phyloP scores from a whole-genome alignment of 2,329 filamentous ascomycete species.

The Fusarium verrucosum region DNA sequence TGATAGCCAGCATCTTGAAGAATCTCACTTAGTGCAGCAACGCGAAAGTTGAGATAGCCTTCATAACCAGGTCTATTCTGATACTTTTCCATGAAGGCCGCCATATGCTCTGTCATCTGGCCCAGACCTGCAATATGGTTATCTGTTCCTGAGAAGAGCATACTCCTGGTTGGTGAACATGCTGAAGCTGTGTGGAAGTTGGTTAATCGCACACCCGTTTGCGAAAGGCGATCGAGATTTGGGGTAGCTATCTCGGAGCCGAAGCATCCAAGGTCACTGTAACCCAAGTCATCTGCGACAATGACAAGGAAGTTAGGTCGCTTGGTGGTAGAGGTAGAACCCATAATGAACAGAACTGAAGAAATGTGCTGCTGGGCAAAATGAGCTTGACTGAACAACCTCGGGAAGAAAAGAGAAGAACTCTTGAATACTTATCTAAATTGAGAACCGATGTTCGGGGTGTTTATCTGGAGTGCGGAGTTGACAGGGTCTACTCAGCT shows the following conservation, averaged over 20 bases:
- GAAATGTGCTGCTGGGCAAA: background rate
- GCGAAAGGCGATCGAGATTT: conserved; percentile 61
- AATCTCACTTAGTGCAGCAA: conserved; percentile 8
- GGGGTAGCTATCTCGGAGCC: conserved; percentile 67
- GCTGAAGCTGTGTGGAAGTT: conserved; percentile 68
- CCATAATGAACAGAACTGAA: background rate
- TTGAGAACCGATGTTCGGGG: background rate
- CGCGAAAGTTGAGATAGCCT: conserved; percentile 3
- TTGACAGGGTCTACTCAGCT: background rate
- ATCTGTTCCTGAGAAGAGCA: conserved; percentile 69
- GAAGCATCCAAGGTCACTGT: conserved; percentile 50
- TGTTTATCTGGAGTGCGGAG: background rate
- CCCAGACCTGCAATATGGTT: conserved; percentile 64
- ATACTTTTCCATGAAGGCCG: background rate
- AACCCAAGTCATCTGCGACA: conserved; percentile 44
- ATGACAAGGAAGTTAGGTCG: conserved; percentile 44
- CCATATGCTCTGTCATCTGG: conserved; percentile 57
- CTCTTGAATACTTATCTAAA: background rate
- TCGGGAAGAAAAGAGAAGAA: background rate
- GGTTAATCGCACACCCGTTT: conserved; percentile 61
- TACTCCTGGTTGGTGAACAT: conserved; percentile 66
- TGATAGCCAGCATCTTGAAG: conserved; percentile 4
- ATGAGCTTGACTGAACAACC: background rate
- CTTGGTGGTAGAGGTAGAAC: conserved; percentile 48
- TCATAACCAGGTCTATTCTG: conserved; percentile 3